Evolutionary conservation across 257 asterid genomes (phyloP), one percentile per base, ranked within the genome.

Genomic region (Rubia yunnanensis): DNA sequence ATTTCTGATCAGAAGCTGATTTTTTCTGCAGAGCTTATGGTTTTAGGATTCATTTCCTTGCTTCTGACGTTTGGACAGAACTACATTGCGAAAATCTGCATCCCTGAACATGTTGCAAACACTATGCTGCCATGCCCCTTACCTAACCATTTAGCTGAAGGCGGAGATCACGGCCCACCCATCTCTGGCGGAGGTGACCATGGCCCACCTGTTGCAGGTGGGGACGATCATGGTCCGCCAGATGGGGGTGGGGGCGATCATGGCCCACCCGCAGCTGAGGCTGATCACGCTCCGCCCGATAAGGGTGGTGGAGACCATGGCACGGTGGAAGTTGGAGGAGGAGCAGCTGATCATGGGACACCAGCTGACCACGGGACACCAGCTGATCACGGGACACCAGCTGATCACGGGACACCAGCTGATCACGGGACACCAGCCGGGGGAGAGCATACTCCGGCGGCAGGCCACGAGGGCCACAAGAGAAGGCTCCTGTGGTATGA

Each of bases 11-110:
- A 44, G 52, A 20, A 44, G 52, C 52, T 44, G 50, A 44, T 17
- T 3, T n/a, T 50, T 17, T 9, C 52, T 72, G 55, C 95, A 92
- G 99, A 92, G 87, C 96, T 92, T 78, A 92, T 92, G 99, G 83
- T 89, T 79, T 72, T 92, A 68, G 99, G 99, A 30, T 92, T 92
- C 83, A 92, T 92, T 76, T 92, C 99, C 67, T 76, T 92, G 56
- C 80, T 92, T 57, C 73, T 92, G 59, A 89, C 96, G 48, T 92
- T 92, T 49, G 88, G 97, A 15, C 99, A 92, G 76, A 87, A 74
- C 80, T 88, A 84, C 94, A 92, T 92, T 24, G 74, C 85, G 8
- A 65, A 49, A 68, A 70, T 92, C 26, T 92, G 99, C 80, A 86
- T 92, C 64, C 85, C 95, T 28, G 75, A 72, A 15, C 28, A 64